Evolutionary conservation across 2,329 filamentous ascomycete species (phyloP).

Genomic region (Knoxdaviesia capensis): DNA sequence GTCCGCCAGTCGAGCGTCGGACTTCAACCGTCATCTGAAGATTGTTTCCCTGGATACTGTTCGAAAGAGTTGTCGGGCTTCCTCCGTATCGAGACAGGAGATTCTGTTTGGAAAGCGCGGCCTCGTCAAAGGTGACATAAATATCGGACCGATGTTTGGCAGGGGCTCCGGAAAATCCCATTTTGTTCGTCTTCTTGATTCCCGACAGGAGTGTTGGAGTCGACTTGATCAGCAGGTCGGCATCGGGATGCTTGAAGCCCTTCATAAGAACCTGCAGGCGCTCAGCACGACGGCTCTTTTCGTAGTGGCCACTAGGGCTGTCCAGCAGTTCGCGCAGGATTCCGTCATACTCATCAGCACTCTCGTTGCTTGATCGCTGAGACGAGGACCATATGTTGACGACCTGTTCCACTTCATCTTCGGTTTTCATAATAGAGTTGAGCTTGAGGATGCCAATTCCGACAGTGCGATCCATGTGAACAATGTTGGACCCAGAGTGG

Average conservation of each 20-base stretch:
- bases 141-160: constrained; percentile 83
- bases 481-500: constrained; percentile 9
- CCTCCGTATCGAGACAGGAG: constrained; percentile 45
- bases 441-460: constrained; percentile 63
- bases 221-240: constrained; percentile 61
- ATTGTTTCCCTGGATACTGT: constrained; percentile 44
- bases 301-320: constrained; percentile 53
- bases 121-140: constrained; percentile 69
- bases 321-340: constrained; percentile 55
- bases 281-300: constrained; percentile 52
- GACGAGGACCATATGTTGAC: constrained; percentile 59
- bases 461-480: constrained; percentile 31
- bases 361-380: constrained; percentile 27
- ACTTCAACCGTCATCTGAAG: constrained; percentile 83
- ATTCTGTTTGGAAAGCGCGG: constrained; percentile 58
- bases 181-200: constrained; percentile 63
- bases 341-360: constrained; percentile 49
- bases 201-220: constrained; percentile 77
- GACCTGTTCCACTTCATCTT: constrained; percentile 58
- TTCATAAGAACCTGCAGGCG: constrained; percentile 62
- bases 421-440: constrained; percentile 50
- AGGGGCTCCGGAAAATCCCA: constrained; percentile 85
- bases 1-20: constrained; percentile 54
- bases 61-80: constrained; percentile 52
- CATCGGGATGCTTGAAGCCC: constrained; percentile 57